A percentile compares a stretch with the other conserved stretches of the same genome.
Conservation (phyloP, 2,329 filamentous ascomycete genomes). For the Fusarium agapanthi region DNA sequence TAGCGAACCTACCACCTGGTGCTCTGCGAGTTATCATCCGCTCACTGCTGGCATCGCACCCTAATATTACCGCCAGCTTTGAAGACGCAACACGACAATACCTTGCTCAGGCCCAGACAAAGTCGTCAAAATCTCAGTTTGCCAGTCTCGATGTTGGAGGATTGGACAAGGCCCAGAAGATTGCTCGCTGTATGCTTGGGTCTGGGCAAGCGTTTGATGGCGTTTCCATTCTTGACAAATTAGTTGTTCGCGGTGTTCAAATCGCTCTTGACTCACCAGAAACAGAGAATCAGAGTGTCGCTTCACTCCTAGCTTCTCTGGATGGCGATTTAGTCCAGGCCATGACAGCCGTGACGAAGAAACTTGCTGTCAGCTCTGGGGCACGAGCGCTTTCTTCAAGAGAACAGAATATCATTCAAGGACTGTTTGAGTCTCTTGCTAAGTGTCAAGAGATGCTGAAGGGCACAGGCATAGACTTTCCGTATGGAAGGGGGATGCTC, state of each 20-base stretch:
- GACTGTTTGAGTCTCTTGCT: background rate
- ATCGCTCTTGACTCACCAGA: background rate
- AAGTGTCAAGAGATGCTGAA: background rate
- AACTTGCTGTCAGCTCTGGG: background rate
- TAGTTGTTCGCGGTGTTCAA: background rate
- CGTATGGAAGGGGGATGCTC: background rate
- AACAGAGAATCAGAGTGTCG: rapidly evolving
- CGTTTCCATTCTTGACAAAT: background rate
- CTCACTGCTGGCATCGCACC: background rate
- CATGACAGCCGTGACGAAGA: background rate
- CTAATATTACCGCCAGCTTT: background rate
- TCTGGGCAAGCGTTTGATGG: background rate
- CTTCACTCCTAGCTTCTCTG: background rate
- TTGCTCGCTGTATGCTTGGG: background rate
- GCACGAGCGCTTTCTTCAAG: background rate
- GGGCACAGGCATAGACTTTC: background rate
- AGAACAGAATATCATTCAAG: background rate
- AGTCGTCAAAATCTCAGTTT: rapidly evolving
- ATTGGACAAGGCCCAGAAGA: background rate
- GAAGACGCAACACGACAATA: background rate
- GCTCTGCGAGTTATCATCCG: background rate
- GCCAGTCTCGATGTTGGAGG: rapidly evolving
- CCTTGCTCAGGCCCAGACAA: background rate
- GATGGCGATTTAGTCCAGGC: background rate
- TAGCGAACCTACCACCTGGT: background rate